A percentile compares a stretch with the other conserved stretches of the same genome.
Conservation (phyloP, 352 stramenopile genomes). For the Globisporangium heterothallicum region DNA sequence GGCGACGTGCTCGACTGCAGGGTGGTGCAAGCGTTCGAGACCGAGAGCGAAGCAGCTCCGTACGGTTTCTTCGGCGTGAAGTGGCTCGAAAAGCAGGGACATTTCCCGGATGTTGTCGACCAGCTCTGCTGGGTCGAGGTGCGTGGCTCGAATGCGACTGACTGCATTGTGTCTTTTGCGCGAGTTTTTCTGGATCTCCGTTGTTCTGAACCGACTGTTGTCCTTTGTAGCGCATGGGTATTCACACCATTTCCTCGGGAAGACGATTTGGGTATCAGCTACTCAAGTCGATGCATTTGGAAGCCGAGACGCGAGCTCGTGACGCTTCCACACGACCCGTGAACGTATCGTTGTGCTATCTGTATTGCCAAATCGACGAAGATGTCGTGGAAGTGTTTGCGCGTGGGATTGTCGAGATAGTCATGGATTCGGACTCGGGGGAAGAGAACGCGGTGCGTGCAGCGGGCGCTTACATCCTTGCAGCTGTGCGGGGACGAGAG, state of each 20-base stretch:
- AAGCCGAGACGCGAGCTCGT: slow-evolving; percentile 9
- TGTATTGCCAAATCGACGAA: slow-evolving; percentile 40
- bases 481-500: slow-evolving; percentile 33
- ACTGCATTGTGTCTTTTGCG: no score
- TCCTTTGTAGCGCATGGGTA: slow-evolving; percentile 22
- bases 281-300: slow-evolving; percentile 54
- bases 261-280: slow-evolving; percentile 50
- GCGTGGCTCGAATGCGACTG: no score
- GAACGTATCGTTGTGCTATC: slow-evolving; percentile 57
- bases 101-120: slow-evolving; percentile 27
- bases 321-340: slow-evolving; percentile 18
- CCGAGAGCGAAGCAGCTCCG: slow-evolving; percentile 20
- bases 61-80: slow-evolving; percentile 60
- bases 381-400: slow-evolving; percentile 51
- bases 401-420: slow-evolving; percentile 53
- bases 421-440: slow-evolving; percentile 2
- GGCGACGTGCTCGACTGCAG: slow-evolving; percentile 36
- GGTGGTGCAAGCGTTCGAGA: slow-evolving; percentile 44
- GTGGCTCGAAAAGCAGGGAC: slow-evolving; percentile 38
- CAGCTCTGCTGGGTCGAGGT: slow-evolving; percentile 60
- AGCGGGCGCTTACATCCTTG: slow-evolving; percentile 34
- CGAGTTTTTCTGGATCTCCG: no score
- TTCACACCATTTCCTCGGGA: slow-evolving; percentile 24
- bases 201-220: no score
- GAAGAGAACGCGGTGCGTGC: slow-evolving; percentile 20